Percentiles rank a stretch among this genome's conserved stretches.
phyloP scores from a whole-genome alignment of 2,329 filamentous ascomycete species.

The Claviceps capensis region DNA sequence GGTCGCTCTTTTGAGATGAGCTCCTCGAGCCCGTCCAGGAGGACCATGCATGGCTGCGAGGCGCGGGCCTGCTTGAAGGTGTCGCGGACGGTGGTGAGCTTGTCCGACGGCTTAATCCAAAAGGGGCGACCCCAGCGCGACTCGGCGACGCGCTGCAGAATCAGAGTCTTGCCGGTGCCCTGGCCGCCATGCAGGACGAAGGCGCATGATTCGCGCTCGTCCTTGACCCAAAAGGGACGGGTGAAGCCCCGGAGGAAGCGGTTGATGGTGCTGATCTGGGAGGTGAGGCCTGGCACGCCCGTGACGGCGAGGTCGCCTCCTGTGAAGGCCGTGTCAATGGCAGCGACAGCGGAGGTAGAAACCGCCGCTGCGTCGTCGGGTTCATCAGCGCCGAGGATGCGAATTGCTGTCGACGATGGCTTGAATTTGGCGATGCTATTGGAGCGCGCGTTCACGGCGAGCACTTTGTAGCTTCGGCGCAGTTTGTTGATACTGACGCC shows the following conservation, averaged over 20 bases:
- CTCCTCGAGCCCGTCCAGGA: constrained; percentile 66
- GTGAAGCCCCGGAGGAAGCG: constrained; percentile 46
- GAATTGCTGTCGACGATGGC: constrained; percentile 21
- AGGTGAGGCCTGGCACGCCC: constrained; percentile 53
- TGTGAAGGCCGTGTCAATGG: constrained; percentile 1
- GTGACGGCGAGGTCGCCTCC: constrained; percentile 29
- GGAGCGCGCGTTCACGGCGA: constrained; percentile 39
- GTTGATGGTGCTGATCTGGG: constrained; percentile 54
- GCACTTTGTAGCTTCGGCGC: constrained; percentile 35
- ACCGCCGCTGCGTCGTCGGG: constrained; percentile 8
- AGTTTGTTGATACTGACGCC: constrained; percentile 27
- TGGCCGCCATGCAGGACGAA: constrained; percentile 68
- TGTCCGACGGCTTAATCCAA: constrained; percentile 41
- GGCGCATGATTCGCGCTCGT: constrained; percentile 32
- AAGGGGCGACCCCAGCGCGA: constrained; percentile 60
- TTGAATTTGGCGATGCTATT: constrained; percentile 31
- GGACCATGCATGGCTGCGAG: constrained; percentile 60
- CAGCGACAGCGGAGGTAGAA: background rate
- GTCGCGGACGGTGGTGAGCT: constrained; percentile 46
- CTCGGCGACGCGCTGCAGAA: constrained; percentile 54
- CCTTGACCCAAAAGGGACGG: constrained; percentile 16
- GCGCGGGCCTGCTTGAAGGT: constrained; percentile 55
- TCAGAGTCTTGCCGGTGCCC: constrained; percentile 72
- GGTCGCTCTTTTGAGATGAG: constrained; percentile 49
- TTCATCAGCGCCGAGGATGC: constrained; percentile 22